Evolutionary conservation across 805 yeast species (phyloP), one percentile per base, ranked within the genome.

Genomic region (Saccharomycopsis microspora): DNA sequence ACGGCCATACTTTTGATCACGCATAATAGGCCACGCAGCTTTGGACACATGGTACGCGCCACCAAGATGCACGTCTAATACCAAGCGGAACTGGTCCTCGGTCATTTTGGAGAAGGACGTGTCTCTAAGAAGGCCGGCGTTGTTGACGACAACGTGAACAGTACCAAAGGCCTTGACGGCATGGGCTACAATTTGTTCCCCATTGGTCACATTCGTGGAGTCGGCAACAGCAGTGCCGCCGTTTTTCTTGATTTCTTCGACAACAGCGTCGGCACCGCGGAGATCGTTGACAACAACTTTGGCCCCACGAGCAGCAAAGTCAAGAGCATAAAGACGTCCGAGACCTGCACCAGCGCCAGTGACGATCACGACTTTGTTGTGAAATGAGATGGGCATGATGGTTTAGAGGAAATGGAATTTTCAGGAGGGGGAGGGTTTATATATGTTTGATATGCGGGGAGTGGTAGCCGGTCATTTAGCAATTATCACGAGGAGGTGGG

Each of bases 321-420:
- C 87, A 33, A 87, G 67, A 4, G 96, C 95, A 65, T 90, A 90
- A 43, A 79, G 79, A 58, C 75, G 84, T 29, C 98, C 98, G 41
- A 90, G 74, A 19, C 97, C 98, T 56, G 97, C 97, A 55, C 98
- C 98, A 43, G 97, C 93, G 34, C 98, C 98, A 44, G 97, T 90
- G 62, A 90, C 80, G 49, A 90, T 79, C 34, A 90, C 97, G 41
- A 90, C 97, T 63, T 84, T 82, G 57, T 80, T 87, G 58, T 85
- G 82, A 60, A 82, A 86, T 36, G 70, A 60, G 30, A 81, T 37
- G 19, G 45, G 35, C 45, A 43, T 43, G 43, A 3, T 34, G 36
- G 8, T 34, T 9, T 19, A 19, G 19, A 19, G 19, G 19, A 19
- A 19, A 2, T 19, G 19, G 19, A 19, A 19, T 19, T 19, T 19